These are phyloP conservation scores for Dissophora ornata DNA, from an alignment of 192 early-diverging fungal species.

Conservation along the genomic window DNA sequence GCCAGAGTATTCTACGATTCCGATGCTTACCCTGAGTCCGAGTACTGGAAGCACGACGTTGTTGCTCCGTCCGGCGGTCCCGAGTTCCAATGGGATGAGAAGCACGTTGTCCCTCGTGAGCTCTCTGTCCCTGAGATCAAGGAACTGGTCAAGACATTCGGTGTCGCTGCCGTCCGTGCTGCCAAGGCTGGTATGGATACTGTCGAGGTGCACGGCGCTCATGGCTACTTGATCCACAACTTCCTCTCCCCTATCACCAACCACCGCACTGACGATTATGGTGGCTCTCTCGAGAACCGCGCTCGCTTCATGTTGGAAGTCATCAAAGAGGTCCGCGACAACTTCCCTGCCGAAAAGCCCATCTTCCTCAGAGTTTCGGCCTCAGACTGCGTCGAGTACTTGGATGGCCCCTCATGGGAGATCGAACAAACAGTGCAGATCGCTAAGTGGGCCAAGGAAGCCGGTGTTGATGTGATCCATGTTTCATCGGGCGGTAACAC, in stretches of 20 bases:
- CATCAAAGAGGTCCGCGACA: conserved; percentile 66
- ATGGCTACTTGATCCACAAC: conserved; percentile 89
- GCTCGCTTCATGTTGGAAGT: conserved; percentile 65
- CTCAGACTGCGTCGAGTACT: conserved; percentile 73
- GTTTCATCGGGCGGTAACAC: conserved; percentile 82
- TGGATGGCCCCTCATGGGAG: conserved; percentile 66
- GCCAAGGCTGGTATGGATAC: conserved; percentile 87
- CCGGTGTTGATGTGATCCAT: conserved; percentile 91
- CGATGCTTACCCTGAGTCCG: conserved; percentile 13
- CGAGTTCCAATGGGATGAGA: conserved; percentile 46
- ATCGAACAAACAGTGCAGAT: conserved; percentile 79
- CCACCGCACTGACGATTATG: conserved; percentile 90
- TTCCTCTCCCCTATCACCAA: conserved; percentile 89
- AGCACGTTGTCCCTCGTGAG: conserved; percentile 61
- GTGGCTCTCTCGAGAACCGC: conserved; percentile 92
- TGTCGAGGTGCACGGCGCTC: conserved; percentile 90
- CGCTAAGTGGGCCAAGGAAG: conserved; percentile 63
- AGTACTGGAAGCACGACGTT: conserved; percentile 81
- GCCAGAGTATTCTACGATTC: not conserved
- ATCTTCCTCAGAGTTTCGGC: conserved; percentile 86
- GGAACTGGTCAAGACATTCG: conserved; percentile 71
- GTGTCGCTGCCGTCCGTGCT: conserved; percentile 74
- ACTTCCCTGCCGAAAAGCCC: conserved; percentile 72
- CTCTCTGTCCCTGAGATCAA: conserved; percentile 77
- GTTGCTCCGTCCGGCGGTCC: conserved; percentile 70